Base-by-base conservation (phyloP, 108 stramenopile genomes). In the Nitzschia inconspicua region DNA sequence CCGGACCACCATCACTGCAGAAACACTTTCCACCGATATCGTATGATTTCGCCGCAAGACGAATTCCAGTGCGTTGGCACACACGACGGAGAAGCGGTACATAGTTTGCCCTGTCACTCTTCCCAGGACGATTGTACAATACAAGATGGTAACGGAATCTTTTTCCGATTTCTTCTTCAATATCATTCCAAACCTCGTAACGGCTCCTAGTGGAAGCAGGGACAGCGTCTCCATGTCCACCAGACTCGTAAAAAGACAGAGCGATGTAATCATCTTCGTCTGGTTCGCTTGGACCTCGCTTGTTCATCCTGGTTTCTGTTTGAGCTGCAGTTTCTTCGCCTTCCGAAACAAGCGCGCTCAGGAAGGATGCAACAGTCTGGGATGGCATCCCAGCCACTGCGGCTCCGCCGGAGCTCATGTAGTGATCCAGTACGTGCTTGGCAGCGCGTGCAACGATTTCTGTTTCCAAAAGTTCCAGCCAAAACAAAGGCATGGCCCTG, bases 371-470 rank as follows among this genome's bases (percentile, higher is more conserved):
- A 36, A 96, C 68, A 2, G 81, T 83, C 41, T 85, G 78, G 5
- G 84, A 80, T 3, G 91, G 93, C 28, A 86, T 83, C 3, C 65
- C 31, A 19, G 73, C 44, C 14, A 80, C 72, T 11, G 70, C 62
- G 0, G 75, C 70, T 41, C 77, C 81, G 53, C 77, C 70, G 41
- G 84, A 83, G 1, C 59, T 71, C 47, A 94, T 48, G 46, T 90
- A 87, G 3, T 63, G 59, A 50, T 89, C 84, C 0, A 97, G 73
- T 29, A 94, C 82, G 63, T 94, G 92, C 78, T 95, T 94, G 19
- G 90, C 75, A 27, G 90, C 80, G 41, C 97, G 93, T 11, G 97
- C 93, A 14, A 97, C 88, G 82, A 99, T 99, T 78, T 99, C 98
- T 46, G 88, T 80, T 68, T 98, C 96, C 13, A 97, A 81, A 4